A percentile compares a stretch with the other conserved stretches of the same genome.
Evolutionary conservation across 2,329 filamentous ascomycete genomes (phyloP).

Genomic region (Cordyceps cateniannulata): DNA sequence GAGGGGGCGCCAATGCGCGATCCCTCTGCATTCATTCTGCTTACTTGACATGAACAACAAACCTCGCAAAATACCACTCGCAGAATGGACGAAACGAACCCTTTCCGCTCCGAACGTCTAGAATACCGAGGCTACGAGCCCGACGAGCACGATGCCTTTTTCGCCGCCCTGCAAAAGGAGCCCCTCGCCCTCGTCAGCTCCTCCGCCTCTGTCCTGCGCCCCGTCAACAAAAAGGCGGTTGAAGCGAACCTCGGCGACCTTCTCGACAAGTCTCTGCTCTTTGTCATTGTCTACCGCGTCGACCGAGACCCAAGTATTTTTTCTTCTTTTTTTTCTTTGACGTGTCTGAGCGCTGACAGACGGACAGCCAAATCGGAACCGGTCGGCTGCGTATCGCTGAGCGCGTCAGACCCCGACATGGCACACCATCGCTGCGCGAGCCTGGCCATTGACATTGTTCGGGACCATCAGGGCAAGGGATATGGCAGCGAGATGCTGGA

Average conservation of each 20-base stretch:
- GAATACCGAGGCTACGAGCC: background rate
- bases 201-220: background rate
- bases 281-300: background rate
- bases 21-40: too few species aligned
- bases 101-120: background rate
- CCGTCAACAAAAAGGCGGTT: background rate
- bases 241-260: background rate
- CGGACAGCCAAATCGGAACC: background rate
- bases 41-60: background rate
- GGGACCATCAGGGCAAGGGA: slow-evolving; percentile 28
- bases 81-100: background rate
- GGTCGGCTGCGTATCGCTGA: background rate
- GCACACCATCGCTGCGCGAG: background rate
- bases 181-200: background rate
- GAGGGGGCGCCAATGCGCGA: too few species aligned
- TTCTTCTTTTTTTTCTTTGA: background rate
- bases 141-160: background rate
- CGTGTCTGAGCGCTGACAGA: background rate
- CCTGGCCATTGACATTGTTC: slow-evolving; percentile 30
- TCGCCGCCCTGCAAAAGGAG: background rate
- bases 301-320: background rate
- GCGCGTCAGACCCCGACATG: background rate
- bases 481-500: slow-evolving; percentile 38
- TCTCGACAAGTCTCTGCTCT: background rate
- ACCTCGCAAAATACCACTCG: background rate